Evolutionary conservation across 495 filamentous ascomycete genomes (phyloP), one percentile per base, ranked within the genome.

Genomic region (Trichoderma gamsii): DNA sequence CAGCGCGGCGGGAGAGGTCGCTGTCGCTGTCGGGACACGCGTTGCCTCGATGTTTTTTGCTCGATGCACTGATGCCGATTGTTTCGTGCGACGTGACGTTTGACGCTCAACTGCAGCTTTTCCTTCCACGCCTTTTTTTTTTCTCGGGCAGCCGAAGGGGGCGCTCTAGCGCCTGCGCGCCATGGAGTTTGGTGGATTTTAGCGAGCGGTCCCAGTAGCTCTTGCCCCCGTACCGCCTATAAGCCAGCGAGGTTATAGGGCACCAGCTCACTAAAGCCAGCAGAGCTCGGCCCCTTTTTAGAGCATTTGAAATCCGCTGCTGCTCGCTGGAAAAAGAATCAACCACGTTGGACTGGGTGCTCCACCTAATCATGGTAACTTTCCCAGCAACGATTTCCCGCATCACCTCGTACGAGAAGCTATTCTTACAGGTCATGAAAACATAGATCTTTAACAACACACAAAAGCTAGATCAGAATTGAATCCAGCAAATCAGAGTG

Each of bases 11-110:
- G 21, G 21, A 43, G 63, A 65, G 35, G 63, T 32, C 63, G 63
- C 35, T 41, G 35, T 41, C 63, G 63, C 63, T 23, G 41, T n/a
- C 41, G 35, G 35, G 63, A 65, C 63, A 44, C 35, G 35, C 35
- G 35, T 65, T 65, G 35, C 41, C 35, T 65, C 63, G 63, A 65
- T 43, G 35, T 41, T 43, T 43, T 43, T 41, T 25, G 35, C 35
- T 65, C 32, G 56, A 61, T 61, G 56, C 56, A 61, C 63, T 35
- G 35, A 44, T 65, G 35, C 35, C 63, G 63, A 41, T 51, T 66
- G 65, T 51, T 66, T 66, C 44, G 41, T 66, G 65, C 35, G 63
- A 65, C 63, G 63, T 65, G 63, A 65, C n/a, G 35, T 43, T 38
- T 64, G 63, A 27, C 35, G 15, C 35, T 61, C 56, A 61, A 61